Base-by-base conservation (phyloP, 192 early-diverging fungal species). In the Gigaspora rosea region DNA sequence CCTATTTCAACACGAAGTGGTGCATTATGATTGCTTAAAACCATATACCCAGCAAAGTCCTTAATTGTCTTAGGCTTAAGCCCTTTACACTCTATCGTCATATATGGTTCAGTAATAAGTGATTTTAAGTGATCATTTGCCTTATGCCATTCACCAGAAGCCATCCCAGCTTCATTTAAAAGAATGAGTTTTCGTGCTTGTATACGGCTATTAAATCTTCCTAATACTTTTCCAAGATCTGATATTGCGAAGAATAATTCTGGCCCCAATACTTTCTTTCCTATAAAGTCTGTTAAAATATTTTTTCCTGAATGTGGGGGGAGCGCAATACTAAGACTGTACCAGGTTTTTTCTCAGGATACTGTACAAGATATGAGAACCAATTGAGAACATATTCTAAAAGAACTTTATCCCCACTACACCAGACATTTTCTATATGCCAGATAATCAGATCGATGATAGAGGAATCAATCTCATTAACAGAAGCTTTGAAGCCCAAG, bases 301-400 rank as follows among this genome's bases (percentile, higher is more conserved):
- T 71, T 71, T 68, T 68, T 68, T 68, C 66, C 66, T 67, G 41
- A 67, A 67, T 2, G 65, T 11, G 66, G 41, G 36, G 36, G 41
- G 66, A 68, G 1, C 66, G 41, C 8, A 68, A 47, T 68, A 68
- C 41, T 68, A 47, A 46, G 36, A 68, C 36, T 4, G 66, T 68
- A 36, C 41, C 27, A 27, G 27, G 27, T 27, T 27, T 27, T 27
- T 27, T 27, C 27, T 27, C 27, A 27, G 27, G 27, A 5, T 52
- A 8, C 15, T 52, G 51, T 52, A 52, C 66, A n/a, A 68, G 66
- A 49, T 68, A 68, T n/a, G 46, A 8, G 7, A 54, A 71, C 32
- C 51, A 71, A 33, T 71, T 71, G 0, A 71, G 11, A 54, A 71
- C 15, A 56, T 71, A 71, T 56, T 71, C 18, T 20, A 33, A 67